phyloP scores from a whole-genome alignment of 352 stramenopile genomes.

The Blastocystis sp. region DNA sequence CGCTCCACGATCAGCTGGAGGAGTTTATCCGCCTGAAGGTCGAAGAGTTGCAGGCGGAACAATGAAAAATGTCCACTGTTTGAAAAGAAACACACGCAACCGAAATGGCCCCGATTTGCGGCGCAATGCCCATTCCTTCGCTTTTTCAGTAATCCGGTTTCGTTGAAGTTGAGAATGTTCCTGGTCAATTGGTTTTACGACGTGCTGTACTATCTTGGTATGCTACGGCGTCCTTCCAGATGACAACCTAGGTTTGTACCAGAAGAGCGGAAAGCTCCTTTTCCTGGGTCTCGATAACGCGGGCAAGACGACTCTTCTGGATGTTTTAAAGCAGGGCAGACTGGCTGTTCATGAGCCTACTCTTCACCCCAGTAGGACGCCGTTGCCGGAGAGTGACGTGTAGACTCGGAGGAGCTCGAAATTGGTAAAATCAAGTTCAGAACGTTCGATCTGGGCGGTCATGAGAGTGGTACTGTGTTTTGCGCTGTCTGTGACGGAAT shows the following conservation, averaged over 20 bases:
- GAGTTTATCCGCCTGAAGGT: constrained; percentile 59
- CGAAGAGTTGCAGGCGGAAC: constrained; percentile 36
- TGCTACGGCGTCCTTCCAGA: constrained; percentile 99
- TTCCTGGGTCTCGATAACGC: constrained; percentile 99
- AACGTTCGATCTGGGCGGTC: constrained; percentile 97
- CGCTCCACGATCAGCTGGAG: constrained; percentile 50
- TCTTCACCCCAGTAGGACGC: constrained; percentile 83
- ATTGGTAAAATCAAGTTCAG: constrained; percentile 96
- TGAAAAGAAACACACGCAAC: background rate
- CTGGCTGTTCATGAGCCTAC: constrained; percentile 91
- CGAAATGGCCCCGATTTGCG: background rate
- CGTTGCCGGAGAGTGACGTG: background rate
- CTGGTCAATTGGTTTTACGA: constrained; percentile 92
- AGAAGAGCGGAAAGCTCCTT: constrained; percentile 99
- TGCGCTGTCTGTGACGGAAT: background rate
- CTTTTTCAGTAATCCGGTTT: background rate
- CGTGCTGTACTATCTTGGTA: constrained; percentile 82
- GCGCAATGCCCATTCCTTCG: background rate
- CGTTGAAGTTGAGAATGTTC: constrained; percentile 78
- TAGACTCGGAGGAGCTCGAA: constrained; percentile 85
- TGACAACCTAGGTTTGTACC: constrained; percentile 88
- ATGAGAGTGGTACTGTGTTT: constrained; percentile 84
- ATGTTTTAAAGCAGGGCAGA: constrained; percentile 98
- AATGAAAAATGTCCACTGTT: background rate
- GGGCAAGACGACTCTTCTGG: constrained; percentile 97